phyloP scores from a whole-genome alignment of 768 basidiomycete genomes.

The Tylopilus sp. region DNA sequence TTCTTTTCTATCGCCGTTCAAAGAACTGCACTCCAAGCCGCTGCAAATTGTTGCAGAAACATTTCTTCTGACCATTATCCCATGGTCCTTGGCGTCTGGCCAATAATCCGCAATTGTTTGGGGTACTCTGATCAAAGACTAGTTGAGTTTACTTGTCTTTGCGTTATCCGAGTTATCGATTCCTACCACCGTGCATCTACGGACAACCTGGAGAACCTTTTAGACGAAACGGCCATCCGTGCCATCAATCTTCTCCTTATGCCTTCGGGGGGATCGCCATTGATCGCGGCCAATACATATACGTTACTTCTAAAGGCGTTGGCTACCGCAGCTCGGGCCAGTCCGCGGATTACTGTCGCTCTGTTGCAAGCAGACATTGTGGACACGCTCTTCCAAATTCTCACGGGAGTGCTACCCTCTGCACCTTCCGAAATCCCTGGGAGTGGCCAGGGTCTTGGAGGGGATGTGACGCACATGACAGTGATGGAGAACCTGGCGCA shows the following conservation, averaged over 20 bases:
- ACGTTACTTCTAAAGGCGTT: conserved; percentile 84
- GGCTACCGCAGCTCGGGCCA: conserved; percentile 83
- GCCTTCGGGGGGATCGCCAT: conserved; percentile 81
- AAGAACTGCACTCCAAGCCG: conserved; percentile 93
- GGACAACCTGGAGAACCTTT: conserved; percentile 82
- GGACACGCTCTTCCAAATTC: conserved; percentile 88
- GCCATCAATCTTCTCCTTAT: conserved; percentile 84
- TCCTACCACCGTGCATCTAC: conserved; percentile 83
- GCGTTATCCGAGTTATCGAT: conserved; percentile 92
- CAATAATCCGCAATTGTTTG: conserved; percentile 90
- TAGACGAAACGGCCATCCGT: conserved; percentile 73
- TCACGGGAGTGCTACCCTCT: conserved; percentile 90
- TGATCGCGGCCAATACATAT: conserved; percentile 84
- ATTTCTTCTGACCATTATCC: conserved; percentile 84
- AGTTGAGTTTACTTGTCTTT: conserved; percentile 95
- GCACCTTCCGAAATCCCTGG: conserved; percentile 48
- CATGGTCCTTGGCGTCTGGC: conserved; percentile 87
- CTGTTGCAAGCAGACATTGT: conserved; percentile 92
- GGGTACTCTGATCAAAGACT: conserved; percentile 91
- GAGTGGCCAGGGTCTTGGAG: conserved; percentile 74
- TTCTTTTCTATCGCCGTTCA: conserved; percentile 99
- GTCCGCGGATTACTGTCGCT: conserved; percentile 81
- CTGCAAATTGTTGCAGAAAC: conserved; percentile 94
- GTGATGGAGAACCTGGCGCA: conserved; percentile 98
- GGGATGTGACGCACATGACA: conserved; percentile 92